Percentiles rank a stretch among this genome's conserved stretches.
These are phyloP conservation scores for Rhizopogon vinicolor DNA, from an alignment of 768 basidiomycete genomes.

Conservation along the genomic window DNA sequence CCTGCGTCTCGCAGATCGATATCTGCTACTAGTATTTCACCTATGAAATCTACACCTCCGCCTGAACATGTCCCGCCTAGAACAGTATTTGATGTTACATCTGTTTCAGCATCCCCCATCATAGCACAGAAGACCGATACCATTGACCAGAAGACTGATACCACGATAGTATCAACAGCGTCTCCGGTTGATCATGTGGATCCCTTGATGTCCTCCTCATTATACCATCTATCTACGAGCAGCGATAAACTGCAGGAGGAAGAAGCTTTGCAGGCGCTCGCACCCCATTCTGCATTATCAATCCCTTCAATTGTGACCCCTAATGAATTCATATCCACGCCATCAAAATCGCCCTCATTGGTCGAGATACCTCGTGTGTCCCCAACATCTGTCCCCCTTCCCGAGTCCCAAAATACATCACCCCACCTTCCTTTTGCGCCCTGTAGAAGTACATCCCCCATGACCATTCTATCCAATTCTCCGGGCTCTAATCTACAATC, in stretches of 20 bases:
- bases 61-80: not conserved
- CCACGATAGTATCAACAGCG: not conserved
- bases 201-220: constrained; percentile 8
- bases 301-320: constrained; percentile 1
- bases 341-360: not conserved
- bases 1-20: constrained; percentile 5
- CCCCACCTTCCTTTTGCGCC: constrained; percentile 6
- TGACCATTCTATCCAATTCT: not conserved
- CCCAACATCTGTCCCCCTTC: constrained; percentile 11
- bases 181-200: not conserved
- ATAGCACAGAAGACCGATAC: not conserved
- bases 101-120: not conserved
- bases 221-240: constrained; percentile 27
- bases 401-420: constrained; percentile 12
- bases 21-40: constrained; percentile 7
- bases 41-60: not conserved
- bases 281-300: not conserved
- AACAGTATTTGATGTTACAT: not conserved
- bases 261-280: constrained; percentile 10
- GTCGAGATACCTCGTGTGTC: constrained; percentile 1
- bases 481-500: not conserved
- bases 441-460: not conserved
- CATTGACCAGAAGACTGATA: not conserved
- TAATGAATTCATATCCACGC: not conserved
- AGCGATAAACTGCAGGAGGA: constrained; percentile 15